phyloP scores from a whole-genome alignment of 2,329 filamentous ascomycete genomes.

The Aspergillus sp. region DNA sequence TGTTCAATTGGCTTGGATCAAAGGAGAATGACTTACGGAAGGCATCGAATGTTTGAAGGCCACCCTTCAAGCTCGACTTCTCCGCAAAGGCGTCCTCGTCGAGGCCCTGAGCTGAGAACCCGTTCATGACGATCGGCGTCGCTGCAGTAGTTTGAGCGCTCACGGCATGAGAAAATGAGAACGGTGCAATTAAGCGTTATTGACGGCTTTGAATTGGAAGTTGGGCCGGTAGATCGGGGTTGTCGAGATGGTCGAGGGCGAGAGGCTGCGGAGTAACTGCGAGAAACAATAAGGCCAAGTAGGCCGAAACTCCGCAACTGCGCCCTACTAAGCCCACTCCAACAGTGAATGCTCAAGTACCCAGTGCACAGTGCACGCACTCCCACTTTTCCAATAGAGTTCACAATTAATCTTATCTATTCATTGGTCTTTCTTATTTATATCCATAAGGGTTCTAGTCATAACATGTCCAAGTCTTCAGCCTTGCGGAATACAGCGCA shows the following conservation, averaged over 20 bases:
- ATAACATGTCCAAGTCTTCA: constrained; percentile 13
- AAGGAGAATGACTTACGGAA: constrained; percentile 67
- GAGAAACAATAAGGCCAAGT: constrained; percentile 22
- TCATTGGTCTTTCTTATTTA: neutral
- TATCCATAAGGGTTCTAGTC: constrained; percentile 17
- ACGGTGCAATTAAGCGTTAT: neutral
- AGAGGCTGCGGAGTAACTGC: neutral
- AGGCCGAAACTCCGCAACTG: constrained; percentile 14
- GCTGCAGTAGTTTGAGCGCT: constrained; percentile 12
- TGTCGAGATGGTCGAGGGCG: neutral
- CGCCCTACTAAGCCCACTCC: neutral
- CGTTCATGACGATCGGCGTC: constrained; percentile 64
- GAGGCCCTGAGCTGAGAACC: constrained; percentile 67
- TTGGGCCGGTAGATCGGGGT: constrained; percentile 2
- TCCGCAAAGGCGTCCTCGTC: constrained; percentile 80
- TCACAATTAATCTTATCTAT: constrained; percentile 6
- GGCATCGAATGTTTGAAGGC: constrained; percentile 85
- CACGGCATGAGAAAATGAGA: constrained; percentile 27
- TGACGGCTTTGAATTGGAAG: neutral
- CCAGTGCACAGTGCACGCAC: neutral
- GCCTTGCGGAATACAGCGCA: constrained; percentile 4
- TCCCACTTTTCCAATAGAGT: neutral
- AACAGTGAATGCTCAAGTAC: neutral
- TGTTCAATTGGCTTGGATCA: neutral
- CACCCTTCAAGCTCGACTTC: constrained; percentile 56